Percentiles rank a stretch among this genome's conserved stretches.
phyloP scores from a whole-genome alignment of 164 flowering plant species.

The Dillenia turbinata region DNA sequence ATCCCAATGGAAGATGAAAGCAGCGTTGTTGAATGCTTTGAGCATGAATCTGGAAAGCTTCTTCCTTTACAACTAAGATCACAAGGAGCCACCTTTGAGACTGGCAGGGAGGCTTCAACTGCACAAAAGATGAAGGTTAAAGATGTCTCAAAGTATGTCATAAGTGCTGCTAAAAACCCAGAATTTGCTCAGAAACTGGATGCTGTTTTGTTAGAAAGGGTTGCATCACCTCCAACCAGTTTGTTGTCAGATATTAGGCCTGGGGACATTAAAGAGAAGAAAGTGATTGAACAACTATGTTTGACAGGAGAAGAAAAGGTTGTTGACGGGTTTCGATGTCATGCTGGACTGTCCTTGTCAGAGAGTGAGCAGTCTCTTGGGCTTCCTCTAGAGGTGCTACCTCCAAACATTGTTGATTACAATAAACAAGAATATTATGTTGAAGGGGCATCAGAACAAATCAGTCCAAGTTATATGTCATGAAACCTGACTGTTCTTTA shows the following conservation, averaged over 20 bases:
- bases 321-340: conserved; percentile 9
- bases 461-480: conserved; percentile 9
- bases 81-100: conserved; percentile 27
- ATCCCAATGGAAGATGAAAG: conserved; percentile 14
- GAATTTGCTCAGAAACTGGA: conserved; percentile 82
- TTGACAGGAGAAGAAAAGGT: conserved; percentile 13
- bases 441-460: conserved; percentile 11
- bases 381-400: conserved; percentile 18
- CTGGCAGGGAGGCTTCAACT: conserved; percentile 35
- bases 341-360: conserved; percentile 11
- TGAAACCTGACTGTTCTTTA: conserved; percentile 9
- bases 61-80: conserved; percentile 35
- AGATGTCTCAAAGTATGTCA: conserved; percentile 77
- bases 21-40: conserved; percentile 34
- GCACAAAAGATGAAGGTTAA: conserved; percentile 68
- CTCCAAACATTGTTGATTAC: conserved; percentile 11
- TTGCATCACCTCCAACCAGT: conserved; percentile 76
- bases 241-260: conserved; percentile 44
- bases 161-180: conserved; percentile 80
- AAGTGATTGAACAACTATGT: conserved; percentile 21
- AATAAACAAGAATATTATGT: conserved; percentile 11
- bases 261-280: conserved; percentile 23
- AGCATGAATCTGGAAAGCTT: conserved; percentile 50
- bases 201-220: conserved; percentile 81
- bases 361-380: conserved; percentile 24